Conservation (phyloP, 805 yeast genomes). For the Zygosaccharomyces gambellarensis region DNA sequence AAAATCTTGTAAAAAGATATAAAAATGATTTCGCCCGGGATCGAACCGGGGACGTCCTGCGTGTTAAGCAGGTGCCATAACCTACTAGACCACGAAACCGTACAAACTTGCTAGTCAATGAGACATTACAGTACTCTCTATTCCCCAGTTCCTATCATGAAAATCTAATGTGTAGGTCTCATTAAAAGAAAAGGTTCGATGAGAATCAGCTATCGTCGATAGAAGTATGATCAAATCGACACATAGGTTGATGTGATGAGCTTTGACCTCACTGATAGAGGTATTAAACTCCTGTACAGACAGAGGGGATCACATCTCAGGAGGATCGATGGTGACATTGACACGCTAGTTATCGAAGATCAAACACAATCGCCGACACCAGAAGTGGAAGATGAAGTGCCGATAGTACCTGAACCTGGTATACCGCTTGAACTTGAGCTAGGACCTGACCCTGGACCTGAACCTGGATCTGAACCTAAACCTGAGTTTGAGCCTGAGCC, state of each 20-base stretch:
- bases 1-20: no score
- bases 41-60: conserved; percentile 1
- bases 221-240: no score
- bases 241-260: conserved; percentile 2
- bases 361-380: conserved; percentile 11
- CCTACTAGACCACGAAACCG: conserved; percentile 1
- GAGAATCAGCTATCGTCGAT: no score
- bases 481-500: not conserved
- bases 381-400: conserved; percentile 4
- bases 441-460: conserved; percentile 1
- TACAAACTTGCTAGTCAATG: no score
- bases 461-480: conserved; percentile 1
- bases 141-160: no score
- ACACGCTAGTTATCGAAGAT: conserved; percentile 15
- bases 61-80: conserved; percentile 1
- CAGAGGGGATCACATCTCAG: conserved; percentile 32
- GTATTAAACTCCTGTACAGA: conserved; percentile 27
- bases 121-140: no score
- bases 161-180: no score
- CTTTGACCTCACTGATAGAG: conserved; percentile 20
- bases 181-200: no score
- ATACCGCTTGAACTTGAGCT: not conserved
- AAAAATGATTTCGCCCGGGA: conserved; percentile 1
- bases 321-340: conserved; percentile 21
- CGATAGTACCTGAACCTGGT: conserved; percentile 1